Conservation (phyloP, 2,329 filamentous ascomycete species). For the Chrysoporthe deuterocubensis region DNA sequence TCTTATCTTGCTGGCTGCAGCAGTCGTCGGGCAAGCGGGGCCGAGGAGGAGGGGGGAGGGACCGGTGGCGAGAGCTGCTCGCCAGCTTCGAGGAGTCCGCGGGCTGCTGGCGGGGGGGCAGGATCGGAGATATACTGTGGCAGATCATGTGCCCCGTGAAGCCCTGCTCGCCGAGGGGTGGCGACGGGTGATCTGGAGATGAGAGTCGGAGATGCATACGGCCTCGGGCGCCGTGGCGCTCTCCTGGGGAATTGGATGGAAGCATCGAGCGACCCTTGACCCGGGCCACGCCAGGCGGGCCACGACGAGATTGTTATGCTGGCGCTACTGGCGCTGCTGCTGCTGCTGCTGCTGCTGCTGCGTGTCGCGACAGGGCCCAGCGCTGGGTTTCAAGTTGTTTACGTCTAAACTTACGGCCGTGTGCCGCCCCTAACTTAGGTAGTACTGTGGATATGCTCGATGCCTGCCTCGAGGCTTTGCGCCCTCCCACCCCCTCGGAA, state of each 20-base stretch:
- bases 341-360: background rate
- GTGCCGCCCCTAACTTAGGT: background rate
- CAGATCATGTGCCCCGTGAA: background rate
- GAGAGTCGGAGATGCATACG: conserved; percentile 1
- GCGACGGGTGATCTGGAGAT: conserved; percentile 2
- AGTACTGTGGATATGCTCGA: too few species aligned
- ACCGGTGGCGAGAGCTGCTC: background rate
- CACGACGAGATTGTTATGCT: background rate
- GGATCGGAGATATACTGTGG: background rate
- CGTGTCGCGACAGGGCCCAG: background rate
- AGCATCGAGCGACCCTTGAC: background rate
- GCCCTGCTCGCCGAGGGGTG: background rate
- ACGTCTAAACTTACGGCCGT: background rate
- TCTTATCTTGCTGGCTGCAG: conserved; percentile 10
- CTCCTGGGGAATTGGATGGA: background rate
- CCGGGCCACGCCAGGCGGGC: background rate
- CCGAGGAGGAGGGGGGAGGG: background rate
- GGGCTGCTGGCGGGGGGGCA: background rate
- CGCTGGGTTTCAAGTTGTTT: background rate
- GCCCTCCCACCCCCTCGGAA: too few species aligned
- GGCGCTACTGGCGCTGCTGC: background rate
- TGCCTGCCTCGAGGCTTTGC: too few species aligned
- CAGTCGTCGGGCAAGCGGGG: background rate
- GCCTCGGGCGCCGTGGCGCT: background rate
- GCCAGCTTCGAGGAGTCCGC: background rate